Base-by-base conservation (phyloP, 768 basidiomycete genomes). In the Neoboletus magnificus region DNA sequence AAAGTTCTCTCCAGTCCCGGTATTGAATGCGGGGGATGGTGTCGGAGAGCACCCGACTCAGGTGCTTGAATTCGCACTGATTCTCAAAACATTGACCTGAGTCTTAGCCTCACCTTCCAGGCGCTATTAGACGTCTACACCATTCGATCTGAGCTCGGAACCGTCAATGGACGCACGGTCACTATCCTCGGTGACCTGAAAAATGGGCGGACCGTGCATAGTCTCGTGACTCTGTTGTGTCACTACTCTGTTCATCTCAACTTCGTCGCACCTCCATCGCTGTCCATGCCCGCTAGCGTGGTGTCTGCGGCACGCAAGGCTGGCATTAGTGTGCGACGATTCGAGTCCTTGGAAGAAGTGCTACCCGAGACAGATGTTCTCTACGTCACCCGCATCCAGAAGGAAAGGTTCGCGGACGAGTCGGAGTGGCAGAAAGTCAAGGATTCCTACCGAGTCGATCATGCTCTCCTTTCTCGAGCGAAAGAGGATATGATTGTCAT, bases 401-500 rank as follows among this genome's bases (percentile, higher is more conserved):
- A 88, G 77, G 97, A 99, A 75, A 81, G 97, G 52, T 97, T 99
- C 70, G 76, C 79, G 53, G 85, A 67, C 63, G 86, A 89, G 63
- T 77, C 73, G 32, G 96, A 95, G 69, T 99, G 93, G 91, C 77
- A 86, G 60, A 80, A 85, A 44, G 93, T 97, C 64, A 97, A 93
- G 77, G 90, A 96, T 67, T 83, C 87, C 18, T 98, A 96, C 70
- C 79, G 93, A 33, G 84, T 99, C 52, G 93, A 98, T 72, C 97
- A 98, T 66, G 91, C 95, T 12, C 84, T 98, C 32, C 79, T 99
- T 27, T 85, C 93, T 6, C 80, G 90, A 41, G 96, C 97, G 11
- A 98, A 98, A 76, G 89, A 92, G 60, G 91, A 94, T 50, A 93
- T 97, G 86, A 98, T 98, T 55, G 93, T 99, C 61, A 96, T 99